Base-by-base conservation (phyloP, 441 rosid genomes). In the Populus hybrid region DNA sequence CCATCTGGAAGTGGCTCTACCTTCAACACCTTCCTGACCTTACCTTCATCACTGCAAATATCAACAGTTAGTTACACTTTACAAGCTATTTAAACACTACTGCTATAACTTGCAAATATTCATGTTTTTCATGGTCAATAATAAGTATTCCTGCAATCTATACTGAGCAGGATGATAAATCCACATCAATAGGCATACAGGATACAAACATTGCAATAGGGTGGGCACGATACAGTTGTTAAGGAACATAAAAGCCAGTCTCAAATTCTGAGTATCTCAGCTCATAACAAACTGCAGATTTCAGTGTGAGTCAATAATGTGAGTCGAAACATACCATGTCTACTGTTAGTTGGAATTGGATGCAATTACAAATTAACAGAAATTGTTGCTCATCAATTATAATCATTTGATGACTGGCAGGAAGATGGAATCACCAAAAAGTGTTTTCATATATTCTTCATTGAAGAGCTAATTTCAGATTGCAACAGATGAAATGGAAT, bases 1-100 rank as follows among this genome's bases (percentile, higher is more conserved):
- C 98, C 97, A 88, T 95, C 97, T 64, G 95, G 97, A 30, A 95
- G 89, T 16, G 98, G 99, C 84, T 94, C 99, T 61, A 95, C 95
- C 86, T 89, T 92, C 91, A 95, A 86, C 74, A 93, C 86, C 89
- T 95, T 95, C 86, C 91, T 90, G 81, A 95, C 87, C 84, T 91
- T 91, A 74, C 98, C 99, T 84, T 95, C 99, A 24, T 95, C 99
- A 74, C 97, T 92, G 81, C 83, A 88, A 71, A 77, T 16, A 46
- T 67, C 66, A 65, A 71, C 73, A 71, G 50, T 53, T 38, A 32
- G 35, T 74, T 35, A 79, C 28, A 74, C 26, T 38, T 71, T 21
- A 35, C 50, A 28, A 21, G 9, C 10, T 26, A 9, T 2, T 35
- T 24, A 12, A 38, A 40, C 18, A n/a, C 7, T 50, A 57, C 12